Evolutionary conservation across 1,284 basidiomycete genomes (phyloP), one percentile per base, ranked within the genome.

Genomic region (Pseudozyma sp.): DNA sequence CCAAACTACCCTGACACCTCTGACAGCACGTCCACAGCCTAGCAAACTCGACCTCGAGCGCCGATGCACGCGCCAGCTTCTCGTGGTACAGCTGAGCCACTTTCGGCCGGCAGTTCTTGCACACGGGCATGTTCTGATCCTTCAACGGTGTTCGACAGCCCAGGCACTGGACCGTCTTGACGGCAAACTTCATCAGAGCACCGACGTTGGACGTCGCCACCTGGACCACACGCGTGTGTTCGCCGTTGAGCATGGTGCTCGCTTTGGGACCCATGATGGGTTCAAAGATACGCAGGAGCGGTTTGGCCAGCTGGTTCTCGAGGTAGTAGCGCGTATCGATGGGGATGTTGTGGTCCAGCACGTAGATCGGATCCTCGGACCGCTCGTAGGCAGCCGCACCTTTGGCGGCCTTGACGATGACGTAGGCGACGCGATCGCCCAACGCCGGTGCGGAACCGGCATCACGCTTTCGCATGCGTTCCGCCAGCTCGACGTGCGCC

Each of bases 271-370:
- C 82, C 59, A 83, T 74, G 69, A 84, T 84, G 14, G 82, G 82
- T 65, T 84, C 82, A 61, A 84, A 84, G 54, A 84, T 84, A 17
- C 82, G 80, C 62, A 83, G 73, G n/a, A 84, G 63, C 17, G 82
- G 82, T 60, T 84, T 84, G 17, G 80, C 73, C 10, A 84, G 73
- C 56, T 84, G 82, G 48, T 84, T 82, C 49, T 84, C 82, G 43
- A 84, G 79, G 61, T 84, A 84, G 69, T 84, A 84, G 35, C 81
- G 74, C 44, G 81, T 84, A 56, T 84, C 82, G 76, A 84, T 83
- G 16, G 82, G 82, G 46, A 84, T 81, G 62, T 82, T 83, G 78
- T 84, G 78, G 56, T 84, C 82, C 5, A 84, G 73, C 13, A 83
- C 82, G 44, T 83, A 84, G 61, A 84, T 78, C 1, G 82, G 82